Conservation (phyloP, 768 basidiomycete species). For the Tulasnella sp. region DNA sequence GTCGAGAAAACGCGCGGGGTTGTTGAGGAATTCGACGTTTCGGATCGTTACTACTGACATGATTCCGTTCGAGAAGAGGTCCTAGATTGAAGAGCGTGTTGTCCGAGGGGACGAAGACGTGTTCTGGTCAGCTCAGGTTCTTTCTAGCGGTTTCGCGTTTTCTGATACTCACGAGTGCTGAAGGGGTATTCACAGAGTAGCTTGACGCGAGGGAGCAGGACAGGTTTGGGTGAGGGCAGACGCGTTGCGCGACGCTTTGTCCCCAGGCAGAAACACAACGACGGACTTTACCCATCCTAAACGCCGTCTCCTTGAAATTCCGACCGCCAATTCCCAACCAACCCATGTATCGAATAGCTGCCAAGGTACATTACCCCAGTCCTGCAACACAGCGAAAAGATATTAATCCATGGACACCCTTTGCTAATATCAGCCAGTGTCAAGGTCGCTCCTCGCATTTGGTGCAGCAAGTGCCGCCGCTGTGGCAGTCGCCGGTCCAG, state of each 20-base stretch:
- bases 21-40: conserved; percentile 61
- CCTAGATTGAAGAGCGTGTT: too few species aligned
- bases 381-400: too few species aligned
- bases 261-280: background rate
- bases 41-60: conserved; percentile 29
- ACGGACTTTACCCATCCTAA: background rate
- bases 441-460: conserved; percentile 1
- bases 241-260: background rate
- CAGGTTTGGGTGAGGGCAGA: background rate
- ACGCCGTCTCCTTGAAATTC: background rate
- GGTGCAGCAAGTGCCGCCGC: background rate
- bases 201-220: background rate
- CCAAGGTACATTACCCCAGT: background rate
- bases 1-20: conserved; percentile 85
- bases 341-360: conserved; percentile 1
- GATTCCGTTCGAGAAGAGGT: background rate
- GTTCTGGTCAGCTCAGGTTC: background rate
- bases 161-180: background rate
- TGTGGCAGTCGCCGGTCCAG: background rate
- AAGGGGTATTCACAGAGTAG: background rate
- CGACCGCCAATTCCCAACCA: background rate
- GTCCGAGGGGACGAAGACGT: background rate
- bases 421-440: background rate
- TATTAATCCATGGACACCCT: background rate
- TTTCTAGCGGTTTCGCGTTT: background rate